phyloP scores from a whole-genome alignment of 2,329 filamentous ascomycete genomes.

The Penicillium hesseltinei region DNA sequence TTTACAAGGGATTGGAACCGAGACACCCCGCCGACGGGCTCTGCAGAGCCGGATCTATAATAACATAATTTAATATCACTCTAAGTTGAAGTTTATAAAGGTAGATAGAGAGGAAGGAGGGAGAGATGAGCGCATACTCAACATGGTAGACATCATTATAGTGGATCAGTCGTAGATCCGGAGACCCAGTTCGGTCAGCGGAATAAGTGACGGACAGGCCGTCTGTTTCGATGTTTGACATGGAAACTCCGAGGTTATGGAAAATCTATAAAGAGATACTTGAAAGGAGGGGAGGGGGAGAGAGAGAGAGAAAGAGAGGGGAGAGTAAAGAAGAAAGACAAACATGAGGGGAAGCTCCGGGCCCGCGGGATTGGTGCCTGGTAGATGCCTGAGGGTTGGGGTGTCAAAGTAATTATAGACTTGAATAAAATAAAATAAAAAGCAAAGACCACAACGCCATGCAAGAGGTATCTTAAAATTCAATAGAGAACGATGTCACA shows the following conservation, averaged over 20 bases:
- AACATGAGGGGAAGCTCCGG: conserved; percentile 11
- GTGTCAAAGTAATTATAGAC: conserved; percentile 1
- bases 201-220: conserved; percentile 45
- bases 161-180: conserved; percentile 78
- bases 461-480: conserved; percentile 22
- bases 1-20: conserved; percentile 77
- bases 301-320: not conserved
- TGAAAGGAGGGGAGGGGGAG: not conserved
- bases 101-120: not conserved
- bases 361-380: conserved; percentile 4
- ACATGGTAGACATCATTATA: conserved; percentile 96
- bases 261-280: not conserved
- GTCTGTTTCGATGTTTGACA: conserved; percentile 32
- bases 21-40: conserved; percentile 77
- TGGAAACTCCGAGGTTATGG: conserved; percentile 10
- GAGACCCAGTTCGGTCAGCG: conserved; percentile 48
- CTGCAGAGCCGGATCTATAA: conserved; percentile 61
- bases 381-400: conserved; percentile 9
- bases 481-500: conserved; percentile 13
- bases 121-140: conserved; percentile 49
- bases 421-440: not conserved
- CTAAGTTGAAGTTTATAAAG: not conserved
- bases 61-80: conserved; percentile 14
- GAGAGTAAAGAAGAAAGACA: conserved; percentile 1
- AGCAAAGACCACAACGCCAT: conserved; percentile 14